These are phyloP conservation scores for Thalia dealbata DNA, from an alignment of 176 grass and related monocot species.

Conservation along the genomic window DNA sequence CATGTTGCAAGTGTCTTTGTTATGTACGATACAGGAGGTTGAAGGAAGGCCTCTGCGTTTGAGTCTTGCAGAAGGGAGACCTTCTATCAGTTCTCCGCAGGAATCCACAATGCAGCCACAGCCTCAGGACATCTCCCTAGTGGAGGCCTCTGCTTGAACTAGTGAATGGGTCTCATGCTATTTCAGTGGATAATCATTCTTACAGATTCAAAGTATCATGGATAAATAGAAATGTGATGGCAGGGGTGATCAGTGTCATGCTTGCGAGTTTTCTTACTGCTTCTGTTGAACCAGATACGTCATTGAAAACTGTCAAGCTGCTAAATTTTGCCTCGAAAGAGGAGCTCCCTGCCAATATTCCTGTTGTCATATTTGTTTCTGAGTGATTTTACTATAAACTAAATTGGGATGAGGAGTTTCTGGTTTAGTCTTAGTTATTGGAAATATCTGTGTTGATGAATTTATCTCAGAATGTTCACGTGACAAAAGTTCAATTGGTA, in stretches of 20 bases:
- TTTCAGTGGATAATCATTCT: not conserved
- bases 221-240: not conserved
- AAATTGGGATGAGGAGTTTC: not conserved
- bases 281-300: not conserved
- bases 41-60: constrained; percentile 77
- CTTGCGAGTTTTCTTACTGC: not conserved
- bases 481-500: not conserved
- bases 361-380: not conserved
- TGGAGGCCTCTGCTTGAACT: constrained; percentile 20
- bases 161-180: constrained; percentile 4
- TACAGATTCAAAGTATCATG: not conserved
- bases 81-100: constrained; percentile 27
- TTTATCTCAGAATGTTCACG: not conserved
- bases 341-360: not conserved
- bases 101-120: not conserved
- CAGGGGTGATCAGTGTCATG: not conserved
- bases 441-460: not conserved
- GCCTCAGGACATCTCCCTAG: constrained; percentile 23
- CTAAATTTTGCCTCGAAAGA: not conserved
- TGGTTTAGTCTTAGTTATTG: not conserved
- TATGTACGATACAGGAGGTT: constrained; percentile 39
- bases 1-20: too few relatives aligned
- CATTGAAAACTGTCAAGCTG: not conserved
- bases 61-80: constrained; percentile 39
- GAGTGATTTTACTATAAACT: not conserved